phyloP scores from a whole-genome alignment of 768 basidiomycete species.

The Russula ochroleuca region DNA sequence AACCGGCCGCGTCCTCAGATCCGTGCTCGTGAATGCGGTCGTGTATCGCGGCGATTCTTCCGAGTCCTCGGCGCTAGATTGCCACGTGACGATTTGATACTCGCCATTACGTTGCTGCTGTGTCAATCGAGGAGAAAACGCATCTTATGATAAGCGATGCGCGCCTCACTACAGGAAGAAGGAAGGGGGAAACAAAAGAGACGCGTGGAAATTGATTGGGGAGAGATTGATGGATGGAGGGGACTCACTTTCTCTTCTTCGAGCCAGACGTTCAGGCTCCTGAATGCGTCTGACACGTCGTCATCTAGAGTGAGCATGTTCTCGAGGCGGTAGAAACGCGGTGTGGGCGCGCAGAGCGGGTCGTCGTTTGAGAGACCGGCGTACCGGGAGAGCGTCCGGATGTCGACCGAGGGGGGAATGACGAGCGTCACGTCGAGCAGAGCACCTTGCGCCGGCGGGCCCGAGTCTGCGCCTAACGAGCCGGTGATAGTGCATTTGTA shows the following conservation, averaged over 20 bases:
- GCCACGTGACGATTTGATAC: slow-evolving; percentile 21
- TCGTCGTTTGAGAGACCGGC: slow-evolving; percentile 16
- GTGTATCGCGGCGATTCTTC: background rate
- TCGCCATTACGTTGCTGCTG: slow-evolving; percentile 1
- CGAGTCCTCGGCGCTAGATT: background rate
- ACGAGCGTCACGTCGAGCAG: slow-evolving; percentile 10
- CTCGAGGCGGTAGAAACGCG: slow-evolving; percentile 16
- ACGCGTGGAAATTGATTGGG: background rate
- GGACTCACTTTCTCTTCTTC: slow-evolving; percentile 34
- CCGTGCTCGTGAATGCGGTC: slow-evolving; percentile 32
- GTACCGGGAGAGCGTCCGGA: slow-evolving; percentile 16
- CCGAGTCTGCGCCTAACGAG: background rate
- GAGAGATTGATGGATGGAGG: background rate
- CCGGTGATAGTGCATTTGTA: slow-evolving; percentile 19
- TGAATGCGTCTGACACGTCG: slow-evolving; percentile 29
- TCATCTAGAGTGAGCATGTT: slow-evolving; percentile 15
- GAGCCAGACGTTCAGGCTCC: slow-evolving; percentile 35
- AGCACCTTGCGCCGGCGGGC: background rate
- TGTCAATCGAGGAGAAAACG: too few species aligned
- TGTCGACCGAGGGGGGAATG: slow-evolving; percentile 19
- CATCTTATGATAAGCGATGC: background rate
- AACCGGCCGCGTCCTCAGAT: slow-evolving; percentile 31
- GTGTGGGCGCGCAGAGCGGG: slow-evolving; percentile 10
- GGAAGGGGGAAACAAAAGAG: background rate
- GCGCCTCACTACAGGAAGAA: background rate